Evolutionary conservation across 1,139 yeast species (phyloP).

Genomic region (Sugiyamaella xylanicola): DNA sequence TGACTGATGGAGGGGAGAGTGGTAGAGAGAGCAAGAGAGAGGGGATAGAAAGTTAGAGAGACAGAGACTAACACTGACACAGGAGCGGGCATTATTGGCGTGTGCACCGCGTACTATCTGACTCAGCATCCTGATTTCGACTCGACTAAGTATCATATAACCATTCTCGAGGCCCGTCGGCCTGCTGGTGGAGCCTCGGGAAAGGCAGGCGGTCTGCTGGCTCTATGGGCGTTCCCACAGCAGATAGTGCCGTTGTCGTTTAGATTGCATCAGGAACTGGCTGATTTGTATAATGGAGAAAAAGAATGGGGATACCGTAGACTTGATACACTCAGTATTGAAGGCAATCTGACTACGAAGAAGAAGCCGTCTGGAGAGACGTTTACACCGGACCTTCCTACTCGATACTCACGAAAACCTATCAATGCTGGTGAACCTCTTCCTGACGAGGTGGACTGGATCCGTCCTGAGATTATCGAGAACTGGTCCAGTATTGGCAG

Average conservation of each 20-base stretch:
- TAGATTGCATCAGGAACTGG: constrained; percentile 78
- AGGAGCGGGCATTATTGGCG: constrained; percentile 97
- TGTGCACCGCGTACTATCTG: constrained; percentile 87
- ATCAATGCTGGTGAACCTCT: constrained; percentile 39
- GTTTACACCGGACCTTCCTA: constrained; percentile 10
- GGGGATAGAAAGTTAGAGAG: no score
- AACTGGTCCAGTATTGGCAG: constrained; percentile 85
- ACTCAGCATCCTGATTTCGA: constrained; percentile 82
- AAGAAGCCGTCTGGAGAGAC: constrained; percentile 8
- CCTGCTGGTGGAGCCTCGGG: constrained; percentile 99
- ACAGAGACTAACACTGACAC: constrained; percentile 13
- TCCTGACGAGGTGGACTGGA: constrained; percentile 83
- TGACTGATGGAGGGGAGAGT: neutral
- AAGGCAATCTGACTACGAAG: constrained; percentile 61
- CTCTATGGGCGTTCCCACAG: constrained; percentile 96
- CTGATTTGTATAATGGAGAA: constrained; percentile 77
- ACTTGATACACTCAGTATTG: constrained; percentile 81
- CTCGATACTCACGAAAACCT: constrained; percentile 13
- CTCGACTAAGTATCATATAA: constrained; percentile 71
- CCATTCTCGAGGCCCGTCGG: constrained; percentile 85
- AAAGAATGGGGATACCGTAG: constrained; percentile 92
- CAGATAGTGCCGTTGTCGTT: constrained; percentile 90
- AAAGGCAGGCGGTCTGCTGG: constrained; percentile 93
- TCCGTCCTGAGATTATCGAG: constrained; percentile 62
- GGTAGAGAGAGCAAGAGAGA: no score